phyloP scores from a whole-genome alignment of 768 basidiomycete genomes.

The Lactarius hengduanensis region DNA sequence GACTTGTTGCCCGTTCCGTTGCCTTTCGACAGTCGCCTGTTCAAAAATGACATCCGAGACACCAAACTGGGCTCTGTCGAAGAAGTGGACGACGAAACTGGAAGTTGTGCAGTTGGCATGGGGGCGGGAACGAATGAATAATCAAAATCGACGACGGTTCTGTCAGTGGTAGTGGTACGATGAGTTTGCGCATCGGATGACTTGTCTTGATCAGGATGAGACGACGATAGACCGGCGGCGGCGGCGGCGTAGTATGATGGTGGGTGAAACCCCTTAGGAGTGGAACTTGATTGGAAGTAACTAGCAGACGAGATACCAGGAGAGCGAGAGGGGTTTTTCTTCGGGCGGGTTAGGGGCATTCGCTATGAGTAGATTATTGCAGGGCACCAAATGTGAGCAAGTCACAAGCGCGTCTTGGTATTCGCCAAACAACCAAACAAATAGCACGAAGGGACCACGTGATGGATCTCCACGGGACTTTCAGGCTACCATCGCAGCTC shows the following conservation, averaged over 20 bases:
- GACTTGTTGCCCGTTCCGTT: conserved; percentile 18
- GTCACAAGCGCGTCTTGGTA: not conserved
- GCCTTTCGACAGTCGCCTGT: conserved; percentile 15
- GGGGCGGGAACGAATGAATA: conserved; percentile 11
- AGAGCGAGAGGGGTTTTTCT: conserved; percentile 25
- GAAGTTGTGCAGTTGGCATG: conserved; percentile 22
- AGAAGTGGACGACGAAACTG: conserved; percentile 26
- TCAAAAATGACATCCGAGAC: conserved; percentile 27
- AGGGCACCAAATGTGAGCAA: not conserved
- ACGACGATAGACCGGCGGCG: conserved; percentile 33
- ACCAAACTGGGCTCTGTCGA: conserved; percentile 24
- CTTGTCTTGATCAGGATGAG: conserved; percentile 16
- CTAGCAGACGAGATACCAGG: conserved; percentile 26
- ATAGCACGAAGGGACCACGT: conserved; percentile 19
- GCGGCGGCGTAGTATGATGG: conserved; percentile 41
- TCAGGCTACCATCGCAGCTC: not conserved
- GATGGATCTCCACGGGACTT: not conserved
- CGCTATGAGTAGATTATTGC: not conserved
- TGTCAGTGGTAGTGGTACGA: not conserved
- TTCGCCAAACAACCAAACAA: conserved; percentile 25
- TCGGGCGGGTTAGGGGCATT: conserved; percentile 28
- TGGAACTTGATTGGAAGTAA: conserved; percentile 20
- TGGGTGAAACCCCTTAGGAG: conserved; percentile 35
- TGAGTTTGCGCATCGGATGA: not conserved
- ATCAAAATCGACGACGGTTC: not conserved